Conservation (phyloP, 495 filamentous ascomycete genomes). For the Tricharina praecox region DNA sequence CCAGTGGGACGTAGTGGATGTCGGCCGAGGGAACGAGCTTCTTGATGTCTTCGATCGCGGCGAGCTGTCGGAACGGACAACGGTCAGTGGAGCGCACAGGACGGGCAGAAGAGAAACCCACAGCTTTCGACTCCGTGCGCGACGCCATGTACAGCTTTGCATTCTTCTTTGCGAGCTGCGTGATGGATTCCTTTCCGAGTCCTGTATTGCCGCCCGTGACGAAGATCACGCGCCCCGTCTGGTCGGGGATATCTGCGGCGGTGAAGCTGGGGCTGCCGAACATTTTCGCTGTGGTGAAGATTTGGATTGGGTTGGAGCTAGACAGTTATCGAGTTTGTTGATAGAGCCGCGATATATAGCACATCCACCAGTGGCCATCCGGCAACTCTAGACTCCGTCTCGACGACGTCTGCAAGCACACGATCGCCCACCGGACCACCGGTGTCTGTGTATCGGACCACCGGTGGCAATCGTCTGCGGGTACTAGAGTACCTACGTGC, state of each 20-base stretch:
- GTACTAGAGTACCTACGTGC: too few species aligned
- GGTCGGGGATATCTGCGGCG: slow-evolving; percentile 6
- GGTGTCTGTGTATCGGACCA: too few species aligned
- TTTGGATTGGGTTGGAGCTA: too few species aligned
- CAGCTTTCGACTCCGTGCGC: slow-evolving; percentile 27
- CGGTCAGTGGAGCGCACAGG: not conserved
- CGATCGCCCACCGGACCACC: too few species aligned
- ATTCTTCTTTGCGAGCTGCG: slow-evolving; percentile 32
- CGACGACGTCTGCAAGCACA: too few species aligned
- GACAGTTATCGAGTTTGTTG: too few species aligned
- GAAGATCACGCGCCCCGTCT: slow-evolving; percentile 20
- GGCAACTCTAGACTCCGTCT: too few species aligned
- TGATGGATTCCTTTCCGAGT: slow-evolving; percentile 33
- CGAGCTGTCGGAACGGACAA: not conserved
- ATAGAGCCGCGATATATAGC: too few species aligned
- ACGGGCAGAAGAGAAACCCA: slow-evolving; percentile 4
- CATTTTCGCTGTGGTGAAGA: too few species aligned
- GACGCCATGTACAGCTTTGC: slow-evolving; percentile 38
- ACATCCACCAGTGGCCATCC: too few species aligned
- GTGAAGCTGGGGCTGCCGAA: too few species aligned
- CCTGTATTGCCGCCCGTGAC: slow-evolving; percentile 38
- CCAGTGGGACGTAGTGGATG: slow-evolving; percentile 11
- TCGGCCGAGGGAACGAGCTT: slow-evolving; percentile 3
- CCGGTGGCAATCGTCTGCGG: too few species aligned
- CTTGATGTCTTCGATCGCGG: slow-evolving; percentile 14